Conservation (phyloP, 257 asterid species). For the Gardenia jasminoides region DNA sequence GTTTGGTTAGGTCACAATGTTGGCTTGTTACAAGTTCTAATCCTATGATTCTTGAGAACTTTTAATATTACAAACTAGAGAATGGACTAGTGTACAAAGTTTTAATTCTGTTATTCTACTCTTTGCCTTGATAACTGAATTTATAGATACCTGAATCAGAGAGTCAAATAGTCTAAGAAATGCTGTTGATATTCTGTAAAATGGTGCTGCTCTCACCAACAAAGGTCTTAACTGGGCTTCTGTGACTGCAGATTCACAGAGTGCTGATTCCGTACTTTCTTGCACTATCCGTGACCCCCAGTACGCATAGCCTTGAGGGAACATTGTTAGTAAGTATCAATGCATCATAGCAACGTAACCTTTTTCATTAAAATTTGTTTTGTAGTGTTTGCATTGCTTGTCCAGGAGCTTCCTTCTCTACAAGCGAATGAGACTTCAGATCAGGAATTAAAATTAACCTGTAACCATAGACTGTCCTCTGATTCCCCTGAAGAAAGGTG, state of each 20-base stretch:
- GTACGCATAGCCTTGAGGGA: slow-evolving; percentile 96
- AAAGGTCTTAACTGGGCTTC: background rate
- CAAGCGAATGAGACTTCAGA: background rate
- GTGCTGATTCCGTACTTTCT: slow-evolving; percentile 81
- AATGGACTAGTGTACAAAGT: background rate
- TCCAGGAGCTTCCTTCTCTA: background rate
- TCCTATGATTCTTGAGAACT: background rate
- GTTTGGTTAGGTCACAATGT: background rate
- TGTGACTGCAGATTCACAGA: slow-evolving; percentile 78
- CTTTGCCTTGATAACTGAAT: background rate
- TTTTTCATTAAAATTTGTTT: background rate
- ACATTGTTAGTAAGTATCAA: slow-evolving; percentile 60
- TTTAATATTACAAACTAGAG: background rate
- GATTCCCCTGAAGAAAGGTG: background rate
- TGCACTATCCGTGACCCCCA: slow-evolving; percentile 77
- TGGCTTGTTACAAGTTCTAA: background rate
- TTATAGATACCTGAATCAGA: background rate
- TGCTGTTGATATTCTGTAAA: background rate
- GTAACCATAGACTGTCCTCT: background rate
- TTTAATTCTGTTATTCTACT: background rate
- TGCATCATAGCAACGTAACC: background rate
- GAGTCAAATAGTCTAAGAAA: background rate
- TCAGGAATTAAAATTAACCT: background rate
- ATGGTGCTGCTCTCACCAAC: background rate
- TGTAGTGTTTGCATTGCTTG: background rate